phyloP scores from a whole-genome alignment of 2,329 filamentous ascomycete genomes.

The Phymatotrichopsis omnivora region DNA sequence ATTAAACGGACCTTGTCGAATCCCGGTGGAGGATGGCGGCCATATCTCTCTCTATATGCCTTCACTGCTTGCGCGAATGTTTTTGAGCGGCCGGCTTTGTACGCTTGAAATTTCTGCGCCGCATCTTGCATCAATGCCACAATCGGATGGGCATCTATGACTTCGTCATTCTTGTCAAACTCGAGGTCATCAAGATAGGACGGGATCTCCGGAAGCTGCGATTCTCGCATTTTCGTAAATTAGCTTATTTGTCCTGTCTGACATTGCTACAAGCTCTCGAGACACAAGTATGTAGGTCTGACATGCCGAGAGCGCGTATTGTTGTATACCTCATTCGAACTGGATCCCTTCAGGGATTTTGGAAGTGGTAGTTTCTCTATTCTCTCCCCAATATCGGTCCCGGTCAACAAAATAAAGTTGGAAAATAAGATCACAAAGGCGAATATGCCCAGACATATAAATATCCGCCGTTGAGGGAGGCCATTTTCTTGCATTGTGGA shows the following conservation, averaged over 20 bases:
- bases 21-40: conserved; percentile 53
- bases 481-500: too few relatives aligned
- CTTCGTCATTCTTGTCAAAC: neutral
- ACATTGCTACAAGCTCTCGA: too few relatives aligned
- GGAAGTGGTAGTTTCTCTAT: conserved; percentile 11
- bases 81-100: conserved; percentile 36
- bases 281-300: too few relatives aligned
- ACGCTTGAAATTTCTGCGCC: conserved; percentile 10
- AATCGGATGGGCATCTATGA: conserved; percentile 16
- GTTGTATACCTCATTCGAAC: neutral
- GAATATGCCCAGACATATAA: conserved; percentile 9
- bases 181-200: conserved; percentile 4
- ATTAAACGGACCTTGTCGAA: conserved; percentile 40
- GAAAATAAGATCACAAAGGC: conserved; percentile 15
- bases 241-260: too few relatives aligned
- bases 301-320: too few relatives aligned
- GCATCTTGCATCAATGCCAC: conserved; percentile 13
- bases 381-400: conserved; percentile 8
- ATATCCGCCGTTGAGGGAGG: conserved; percentile 8
- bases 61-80: conserved; percentile 45
- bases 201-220: neutral
- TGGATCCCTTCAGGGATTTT: conserved; percentile 1
- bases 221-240: too few relatives aligned
- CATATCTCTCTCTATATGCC: conserved; percentile 47
- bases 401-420: conserved; percentile 14